A percentile compares a stretch with the other conserved stretches of the same genome.
These are phyloP conservation scores for Physcomitrium patens DNA, from an alignment of 225 moss, liverwort and hornwort genomes.

Conservation along the genomic window DNA sequence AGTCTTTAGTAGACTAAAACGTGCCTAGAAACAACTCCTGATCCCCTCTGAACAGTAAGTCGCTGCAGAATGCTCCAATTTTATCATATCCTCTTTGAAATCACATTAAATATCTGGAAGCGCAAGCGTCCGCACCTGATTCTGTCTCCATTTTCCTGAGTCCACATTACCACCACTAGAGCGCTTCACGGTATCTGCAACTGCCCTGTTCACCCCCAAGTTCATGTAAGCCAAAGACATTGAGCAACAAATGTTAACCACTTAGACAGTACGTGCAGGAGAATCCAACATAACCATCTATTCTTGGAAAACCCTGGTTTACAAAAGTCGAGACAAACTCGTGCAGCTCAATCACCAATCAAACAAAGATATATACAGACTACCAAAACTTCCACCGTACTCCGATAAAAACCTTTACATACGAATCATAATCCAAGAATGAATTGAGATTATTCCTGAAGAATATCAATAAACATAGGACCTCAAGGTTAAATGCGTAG, in stretches of 20 bases:
- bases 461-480: background rate
- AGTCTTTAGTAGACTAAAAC: background rate
- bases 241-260: background rate
- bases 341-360: background rate
- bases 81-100: background rate
- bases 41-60: background rate
- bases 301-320: background rate
- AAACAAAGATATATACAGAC: background rate
- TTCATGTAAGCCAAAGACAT: background rate
- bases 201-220: constrained; percentile 48
- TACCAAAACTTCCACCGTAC: background rate
- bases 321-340: background rate
- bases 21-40: background rate
- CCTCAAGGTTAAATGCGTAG: background rate
- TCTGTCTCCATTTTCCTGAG: constrained; percentile 50
- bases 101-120: constrained; percentile 2
- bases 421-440: background rate
- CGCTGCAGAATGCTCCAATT: background rate
- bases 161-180: constrained; percentile 32
- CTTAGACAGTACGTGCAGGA: background rate
- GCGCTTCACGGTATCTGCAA: constrained; percentile 43
- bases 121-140: constrained; percentile 39
- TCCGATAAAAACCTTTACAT: background rate
- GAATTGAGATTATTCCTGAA: background rate
- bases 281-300: background rate